phyloP scores from a whole-genome alignment of 2,329 filamentous ascomycete species.

The Rasamsonia emersonii region DNA sequence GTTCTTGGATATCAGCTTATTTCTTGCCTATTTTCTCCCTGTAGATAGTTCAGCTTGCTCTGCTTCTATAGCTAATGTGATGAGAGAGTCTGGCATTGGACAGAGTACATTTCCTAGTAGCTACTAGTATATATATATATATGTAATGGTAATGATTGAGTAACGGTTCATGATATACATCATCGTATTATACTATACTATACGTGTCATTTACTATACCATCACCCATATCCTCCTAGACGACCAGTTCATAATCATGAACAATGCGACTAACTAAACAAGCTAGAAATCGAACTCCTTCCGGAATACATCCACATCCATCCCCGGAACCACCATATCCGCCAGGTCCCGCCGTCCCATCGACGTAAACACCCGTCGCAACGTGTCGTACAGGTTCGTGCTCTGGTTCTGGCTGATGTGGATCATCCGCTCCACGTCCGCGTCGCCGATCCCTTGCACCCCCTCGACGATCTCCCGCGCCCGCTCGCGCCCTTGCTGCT shows the following conservation, averaged over 20 bases:
- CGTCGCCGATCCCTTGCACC: constrained; percentile 52
- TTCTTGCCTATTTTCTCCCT: not conserved
- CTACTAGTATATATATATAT: too few species aligned
- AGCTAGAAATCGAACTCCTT: constrained; percentile 77
- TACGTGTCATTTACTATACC: too few species aligned
- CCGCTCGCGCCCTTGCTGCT: constrained; percentile 72
- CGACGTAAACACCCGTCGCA: constrained; percentile 88
- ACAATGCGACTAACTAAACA: too few species aligned
- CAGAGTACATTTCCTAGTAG: too few species aligned
- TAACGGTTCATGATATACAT: too few species aligned
- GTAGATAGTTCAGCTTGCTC: not conserved
- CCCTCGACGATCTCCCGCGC: constrained; percentile 71
- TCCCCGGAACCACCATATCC: constrained; percentile 77
- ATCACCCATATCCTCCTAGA: too few species aligned
- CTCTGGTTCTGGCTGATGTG: constrained; percentile 76
- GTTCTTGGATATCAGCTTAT: not conserved
- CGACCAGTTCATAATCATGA: too few species aligned
- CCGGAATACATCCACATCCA: constrained; percentile 84
- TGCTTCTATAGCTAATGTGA: too few species aligned
- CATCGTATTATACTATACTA: too few species aligned
- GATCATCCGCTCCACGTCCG: constrained; percentile 75
- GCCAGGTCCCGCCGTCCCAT: constrained; percentile 86
- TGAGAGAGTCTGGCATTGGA: too few species aligned
- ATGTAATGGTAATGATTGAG: not conserved
- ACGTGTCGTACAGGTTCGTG: constrained; percentile 92